Evolutionary conservation across 495 filamentous ascomycete genomes (phyloP), one percentile per base, ranked within the genome.

Genomic region (Penicillium daleae): DNA sequence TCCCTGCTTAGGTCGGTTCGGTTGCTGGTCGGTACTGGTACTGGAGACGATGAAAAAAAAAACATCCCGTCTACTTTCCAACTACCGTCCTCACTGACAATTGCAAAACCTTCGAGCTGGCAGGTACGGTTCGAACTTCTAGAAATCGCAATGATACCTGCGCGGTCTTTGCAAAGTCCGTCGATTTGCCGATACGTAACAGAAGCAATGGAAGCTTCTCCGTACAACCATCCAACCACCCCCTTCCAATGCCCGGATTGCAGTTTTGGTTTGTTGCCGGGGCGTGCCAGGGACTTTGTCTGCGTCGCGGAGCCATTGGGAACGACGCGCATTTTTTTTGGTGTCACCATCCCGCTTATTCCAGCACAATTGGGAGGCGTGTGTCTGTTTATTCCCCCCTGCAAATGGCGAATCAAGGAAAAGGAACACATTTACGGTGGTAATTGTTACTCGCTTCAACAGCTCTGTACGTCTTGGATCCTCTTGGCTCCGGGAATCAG

Each of bases 81-180:
- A 57, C 37, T 52, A 10, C 35, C 35, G 0, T 35, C 33, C 39
- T 29, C 40, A 5, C 31, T 39, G 10, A 10, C 13, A 22, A 59
- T 60, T 63, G 46, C 35, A 24, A 57, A 64, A 37, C 10, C 29
- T 19, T 58, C 42, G 22, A 33, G 7, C 31, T 44, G 13, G 62
- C 70, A 21, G 49, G 48, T 15, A 66, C 60, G 22, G 32, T 40
- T 61, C 46, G 59, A 65, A 55, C 57, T 70, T 72, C 63, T 61
- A 66, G 67, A 70, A 64, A 67, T 70, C 67, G 21, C 57, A 66
- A 67, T 67, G 50, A 50, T 58, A 64, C 44, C 67, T 61, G 57
- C 60, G 44, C 58, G 46, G 42, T 39, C 49, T 37, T 57, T 44
- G 37, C 24, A 19, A 32, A 12, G 56, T 52, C 60, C 46, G 57